These are phyloP conservation scores for Pestalotiopsis sp. DNA, from an alignment of 2,329 filamentous ascomycete species.

Conservation along the genomic window DNA sequence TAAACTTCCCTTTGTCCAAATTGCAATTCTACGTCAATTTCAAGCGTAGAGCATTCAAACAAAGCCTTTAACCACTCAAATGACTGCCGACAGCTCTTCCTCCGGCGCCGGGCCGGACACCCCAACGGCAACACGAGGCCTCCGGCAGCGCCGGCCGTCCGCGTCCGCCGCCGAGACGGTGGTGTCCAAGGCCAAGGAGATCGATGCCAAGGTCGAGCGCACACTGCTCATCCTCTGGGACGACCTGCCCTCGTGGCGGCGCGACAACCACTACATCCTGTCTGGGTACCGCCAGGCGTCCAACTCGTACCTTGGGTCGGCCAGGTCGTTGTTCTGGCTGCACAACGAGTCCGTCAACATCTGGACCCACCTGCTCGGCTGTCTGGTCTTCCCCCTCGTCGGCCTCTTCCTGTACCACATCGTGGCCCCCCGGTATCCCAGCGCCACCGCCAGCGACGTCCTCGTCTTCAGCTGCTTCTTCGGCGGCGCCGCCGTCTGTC, in stretches of 20 bases:
- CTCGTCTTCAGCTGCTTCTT: conserved; percentile 80
- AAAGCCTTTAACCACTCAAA: neutral
- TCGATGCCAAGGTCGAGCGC: conserved; percentile 42
- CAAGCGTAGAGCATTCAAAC: neutral
- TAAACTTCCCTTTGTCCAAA: neutral
- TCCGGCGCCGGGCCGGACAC: conserved; percentile 14
- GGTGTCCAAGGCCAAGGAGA: conserved; percentile 26
- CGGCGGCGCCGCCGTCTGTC: conserved; percentile 68
- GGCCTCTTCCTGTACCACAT: conserved; percentile 56
- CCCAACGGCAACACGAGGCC: neutral
- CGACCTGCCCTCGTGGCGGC: conserved; percentile 59
- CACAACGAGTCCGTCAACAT: conserved; percentile 68
- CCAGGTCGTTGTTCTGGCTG: conserved; percentile 52
- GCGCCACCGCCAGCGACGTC: conserved; percentile 65
- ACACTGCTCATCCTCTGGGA: conserved; percentile 56
- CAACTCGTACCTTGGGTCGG: conserved; percentile 47
- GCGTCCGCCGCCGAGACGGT: conserved; percentile 27
- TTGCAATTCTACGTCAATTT: neutral
- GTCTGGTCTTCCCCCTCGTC: conserved; percentile 55
- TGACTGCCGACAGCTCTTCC: neutral
- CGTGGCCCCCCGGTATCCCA: conserved; percentile 66
- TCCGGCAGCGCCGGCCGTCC: conserved; percentile 27
- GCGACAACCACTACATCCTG: conserved; percentile 59
- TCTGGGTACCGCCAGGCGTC: conserved; percentile 55
- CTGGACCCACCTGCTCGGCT: conserved; percentile 67